Conservation (phyloP, 768 basidiomycete species). For the Auricularia auricula-judae region DNA sequence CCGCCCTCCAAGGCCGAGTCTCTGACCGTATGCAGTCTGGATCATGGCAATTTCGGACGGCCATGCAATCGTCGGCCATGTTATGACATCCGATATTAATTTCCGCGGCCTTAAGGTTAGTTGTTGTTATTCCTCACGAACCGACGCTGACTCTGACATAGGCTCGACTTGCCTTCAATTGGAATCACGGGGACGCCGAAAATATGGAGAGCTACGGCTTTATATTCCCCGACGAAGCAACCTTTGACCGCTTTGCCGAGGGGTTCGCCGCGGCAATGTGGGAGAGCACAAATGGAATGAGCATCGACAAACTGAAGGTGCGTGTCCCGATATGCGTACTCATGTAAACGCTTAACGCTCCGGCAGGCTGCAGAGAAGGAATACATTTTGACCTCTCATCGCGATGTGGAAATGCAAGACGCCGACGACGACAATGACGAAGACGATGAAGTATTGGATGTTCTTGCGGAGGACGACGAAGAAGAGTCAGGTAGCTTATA, state of each 20-base stretch:
- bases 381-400: constrained; percentile 67
- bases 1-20: too few species aligned
- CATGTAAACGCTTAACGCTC: not conserved
- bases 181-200: constrained; percentile 58
- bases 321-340: constrained; percentile 6
- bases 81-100: constrained; percentile 57
- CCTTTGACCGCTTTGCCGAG: constrained; percentile 47
- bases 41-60: constrained; percentile 20
- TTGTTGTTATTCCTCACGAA: too few species aligned
- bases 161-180: constrained; percentile 51
- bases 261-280: constrained; percentile 64
- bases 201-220: constrained; percentile 61
- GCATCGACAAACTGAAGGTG: constrained; percentile 78
- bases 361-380: constrained; percentile 69
- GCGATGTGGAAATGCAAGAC: constrained; percentile 86
- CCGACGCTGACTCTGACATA: too few species aligned
- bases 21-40: constrained; percentile 6
- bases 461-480: constrained; percentile 23
- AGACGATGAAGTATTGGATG: constrained; percentile 56
- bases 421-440: constrained; percentile 63
- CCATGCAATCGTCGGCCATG: constrained; percentile 45
- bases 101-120: not conserved
- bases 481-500: constrained; percentile 20
- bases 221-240: constrained; percentile 45
- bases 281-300: constrained; percentile 62